phyloP scores from a whole-genome alignment of 768 basidiomycete genomes.

The Tubosaeta sp. region DNA sequence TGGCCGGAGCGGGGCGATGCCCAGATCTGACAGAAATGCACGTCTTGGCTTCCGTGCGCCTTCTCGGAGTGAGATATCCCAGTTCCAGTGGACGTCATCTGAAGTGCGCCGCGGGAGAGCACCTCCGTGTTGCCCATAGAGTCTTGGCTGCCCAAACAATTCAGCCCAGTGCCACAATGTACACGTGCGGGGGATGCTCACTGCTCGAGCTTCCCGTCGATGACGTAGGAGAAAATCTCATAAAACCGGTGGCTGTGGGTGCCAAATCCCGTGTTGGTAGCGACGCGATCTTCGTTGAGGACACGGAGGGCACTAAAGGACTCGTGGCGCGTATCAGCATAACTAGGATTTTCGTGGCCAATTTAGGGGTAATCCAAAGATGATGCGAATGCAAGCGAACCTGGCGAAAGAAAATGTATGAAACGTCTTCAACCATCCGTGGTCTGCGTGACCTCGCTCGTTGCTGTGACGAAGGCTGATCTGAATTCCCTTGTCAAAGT shows the following conservation, averaged over 20 bases:
- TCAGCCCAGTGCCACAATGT: background rate
- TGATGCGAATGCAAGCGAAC: constrained; percentile 37
- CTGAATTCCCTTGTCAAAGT: constrained; percentile 20
- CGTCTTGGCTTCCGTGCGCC: constrained; percentile 43
- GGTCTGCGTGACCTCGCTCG: constrained; percentile 69
- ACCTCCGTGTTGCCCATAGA: constrained; percentile 90
- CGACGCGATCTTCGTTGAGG: constrained; percentile 91
- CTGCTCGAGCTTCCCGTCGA: constrained; percentile 79
- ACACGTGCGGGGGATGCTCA: constrained; percentile 40
- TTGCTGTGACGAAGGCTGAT: constrained; percentile 54
- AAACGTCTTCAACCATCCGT: constrained; percentile 85
- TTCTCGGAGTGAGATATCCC: constrained; percentile 85
- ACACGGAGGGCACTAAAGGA: constrained; percentile 76
- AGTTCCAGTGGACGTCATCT: constrained; percentile 88
- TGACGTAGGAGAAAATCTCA: constrained; percentile 89
- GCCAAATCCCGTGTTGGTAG: constrained; percentile 73
- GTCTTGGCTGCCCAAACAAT: constrained; percentile 56
- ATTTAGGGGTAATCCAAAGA: constrained; percentile 5
- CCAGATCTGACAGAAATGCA: constrained; percentile 74
- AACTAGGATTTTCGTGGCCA: constrained; percentile 35
- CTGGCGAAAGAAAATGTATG: constrained; percentile 77
- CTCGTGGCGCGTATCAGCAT: constrained; percentile 54
- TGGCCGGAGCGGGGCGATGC: constrained; percentile 39
- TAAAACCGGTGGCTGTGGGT: constrained; percentile 80
- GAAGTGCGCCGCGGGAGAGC: constrained; percentile 83